Base-by-base conservation (phyloP, 306 rosid genomes). In the Rosa lucieae region DNA sequence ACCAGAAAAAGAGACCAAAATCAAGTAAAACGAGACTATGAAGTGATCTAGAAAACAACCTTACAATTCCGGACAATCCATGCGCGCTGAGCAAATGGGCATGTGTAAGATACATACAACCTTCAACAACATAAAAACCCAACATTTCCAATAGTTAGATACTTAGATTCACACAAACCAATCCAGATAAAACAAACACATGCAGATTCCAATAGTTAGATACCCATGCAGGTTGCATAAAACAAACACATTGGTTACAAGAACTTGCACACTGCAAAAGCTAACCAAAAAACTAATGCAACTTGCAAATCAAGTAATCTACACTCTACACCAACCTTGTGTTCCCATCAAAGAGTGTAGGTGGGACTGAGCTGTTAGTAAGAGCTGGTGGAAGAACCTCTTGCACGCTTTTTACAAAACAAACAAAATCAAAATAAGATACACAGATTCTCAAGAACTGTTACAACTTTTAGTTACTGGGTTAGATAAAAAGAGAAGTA, bases 11-110 rank as follows among this genome's bases (percentile, higher is more conserved):
- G 10, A 17, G 13, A 3, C 9, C 39, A 37, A 20, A 51, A 48
- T 70, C 63, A 71, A 73, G 40, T 48, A 63, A 72, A 58, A 81
- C 18, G 21, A 71, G 52, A 75, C 11, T 29, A 62, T 11, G 20
- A 74, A 35, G 14, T 29, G 68, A 52, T 70, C 6, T 14, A 26
- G 74, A 78, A 78, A 76, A 65, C 71, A 79, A 93, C 98, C 98
- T 94, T 94, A 76, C 88, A 81, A 55, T 94, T 94, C 70, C 97
- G 88, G 23, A 93, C 67, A 87, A 92, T 92, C 98, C 97, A 93
- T 53, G 77, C 92, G 40, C 93, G 93, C 82, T 93, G 97, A 3
- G 97, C 97, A 82, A 89, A 91, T 37, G 98, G 97, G 89, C 98
- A 93, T 6, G 58, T 66, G 78, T 93, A 90, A 55, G 95, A 85